These are phyloP conservation scores for Neonectria neomacrospora DNA, from an alignment of 2,329 filamentous ascomycete species.

Conservation along the genomic window DNA sequence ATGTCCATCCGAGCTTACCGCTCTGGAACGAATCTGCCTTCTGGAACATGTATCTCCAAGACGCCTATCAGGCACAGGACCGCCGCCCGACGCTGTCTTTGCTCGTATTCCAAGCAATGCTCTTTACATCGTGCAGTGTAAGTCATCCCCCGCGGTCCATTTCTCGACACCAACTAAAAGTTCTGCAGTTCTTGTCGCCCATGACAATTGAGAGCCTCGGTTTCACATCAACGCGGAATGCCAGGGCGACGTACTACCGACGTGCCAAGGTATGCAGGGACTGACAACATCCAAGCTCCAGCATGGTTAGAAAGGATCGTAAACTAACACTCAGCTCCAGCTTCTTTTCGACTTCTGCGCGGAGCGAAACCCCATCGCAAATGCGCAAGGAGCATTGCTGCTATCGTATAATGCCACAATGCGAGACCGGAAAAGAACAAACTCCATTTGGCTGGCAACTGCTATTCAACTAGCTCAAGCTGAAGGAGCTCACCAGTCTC, in stretches of 20 bases:
- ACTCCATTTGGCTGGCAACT: slow-evolving; percentile 30
- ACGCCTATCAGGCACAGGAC: neutral
- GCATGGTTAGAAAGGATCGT: neutral
- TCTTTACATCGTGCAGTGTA: slow-evolving; percentile 31
- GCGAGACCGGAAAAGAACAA: slow-evolving; percentile 23
- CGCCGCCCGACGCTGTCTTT: slow-evolving; percentile 12
- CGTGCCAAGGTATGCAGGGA: slow-evolving; percentile 18
- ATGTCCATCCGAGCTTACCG: slow-evolving; percentile 30
- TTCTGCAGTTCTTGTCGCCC: slow-evolving; percentile 19
- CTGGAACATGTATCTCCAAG: slow-evolving; percentile 24
- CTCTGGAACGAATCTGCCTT: slow-evolving; percentile 24
- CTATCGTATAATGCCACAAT: slow-evolving; percentile 28
- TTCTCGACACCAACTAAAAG: neutral
- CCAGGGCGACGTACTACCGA: slow-evolving; percentile 28
- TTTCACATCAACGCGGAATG: slow-evolving; percentile 21
- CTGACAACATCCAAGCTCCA: neutral
- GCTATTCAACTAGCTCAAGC: slow-evolving; percentile 29
- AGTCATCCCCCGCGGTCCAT: neutral
- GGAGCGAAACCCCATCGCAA: slow-evolving; percentile 17
- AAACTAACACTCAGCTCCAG: slow-evolving; percentile 6
- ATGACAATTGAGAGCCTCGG: slow-evolving; percentile 20
- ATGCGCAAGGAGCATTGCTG: slow-evolving; percentile 24
- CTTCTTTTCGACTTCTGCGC: slow-evolving; percentile 28
- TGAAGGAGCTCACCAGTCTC: slow-evolving; percentile 24
- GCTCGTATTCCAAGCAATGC: slow-evolving; percentile 30